Evolutionary conservation across 2,329 filamentous ascomycete genomes (phyloP).

Genomic region (Sporothrix pallida): DNA sequence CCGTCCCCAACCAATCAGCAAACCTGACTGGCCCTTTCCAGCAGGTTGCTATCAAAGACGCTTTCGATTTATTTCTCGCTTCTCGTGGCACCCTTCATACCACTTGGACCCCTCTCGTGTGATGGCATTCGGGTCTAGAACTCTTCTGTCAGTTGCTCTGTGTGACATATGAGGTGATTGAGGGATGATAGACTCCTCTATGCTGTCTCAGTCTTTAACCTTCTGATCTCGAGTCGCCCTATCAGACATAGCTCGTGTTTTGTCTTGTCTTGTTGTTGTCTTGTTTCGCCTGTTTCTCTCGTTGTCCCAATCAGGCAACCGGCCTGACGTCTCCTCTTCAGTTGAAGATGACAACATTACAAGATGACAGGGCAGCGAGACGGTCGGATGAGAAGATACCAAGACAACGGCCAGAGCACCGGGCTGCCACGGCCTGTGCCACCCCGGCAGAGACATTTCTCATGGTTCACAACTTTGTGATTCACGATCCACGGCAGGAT

Average conservation of each 20-base stretch:
- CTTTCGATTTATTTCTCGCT: no score
- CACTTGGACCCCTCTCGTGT: background rate
- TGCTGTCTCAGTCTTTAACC: background rate
- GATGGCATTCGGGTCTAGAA: background rate
- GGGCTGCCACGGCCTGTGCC: background rate
- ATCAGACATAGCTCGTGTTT: background rate
- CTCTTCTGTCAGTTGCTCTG: background rate
- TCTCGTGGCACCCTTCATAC: background rate
- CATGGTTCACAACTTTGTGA: background rate
- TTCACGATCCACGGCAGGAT: background rate
- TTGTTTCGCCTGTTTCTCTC: background rate
- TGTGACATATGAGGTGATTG: background rate
- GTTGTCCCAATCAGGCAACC: slow-evolving; percentile 1
- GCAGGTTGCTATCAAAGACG: background rate
- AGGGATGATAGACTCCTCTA: background rate
- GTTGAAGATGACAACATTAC: background rate
- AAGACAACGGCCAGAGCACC: background rate
- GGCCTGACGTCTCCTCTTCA: background rate
- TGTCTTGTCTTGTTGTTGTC: background rate
- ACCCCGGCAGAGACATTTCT: background rate
- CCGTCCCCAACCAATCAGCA: background rate
- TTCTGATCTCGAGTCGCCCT: background rate
- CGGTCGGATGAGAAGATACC: no score
- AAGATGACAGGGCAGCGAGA: no score
- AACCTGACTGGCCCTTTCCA: background rate